phyloP scores from a whole-genome alignment of 1,284 basidiomycete species.

The Stereum hirsutum region DNA sequence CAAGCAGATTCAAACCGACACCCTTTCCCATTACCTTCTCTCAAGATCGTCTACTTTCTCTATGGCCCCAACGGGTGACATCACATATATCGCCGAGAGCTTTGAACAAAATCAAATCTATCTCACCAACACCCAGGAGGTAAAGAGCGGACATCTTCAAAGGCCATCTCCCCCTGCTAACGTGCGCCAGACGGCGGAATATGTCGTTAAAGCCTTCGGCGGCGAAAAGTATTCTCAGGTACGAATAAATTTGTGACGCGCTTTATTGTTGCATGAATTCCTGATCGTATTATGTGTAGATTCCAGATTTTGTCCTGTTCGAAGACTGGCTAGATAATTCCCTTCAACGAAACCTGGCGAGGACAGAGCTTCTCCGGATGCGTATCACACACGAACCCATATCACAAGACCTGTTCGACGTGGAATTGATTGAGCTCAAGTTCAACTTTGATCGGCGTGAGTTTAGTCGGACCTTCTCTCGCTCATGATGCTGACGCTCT shows the following conservation, averaged over 20 bases:
- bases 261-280: background rate
- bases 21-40: slow-evolving; percentile 72
- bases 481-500: slow-evolving; percentile 5
- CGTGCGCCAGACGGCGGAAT: slow-evolving; percentile 59
- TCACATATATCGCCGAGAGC: slow-evolving; percentile 64
- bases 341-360: slow-evolving; percentile 68
- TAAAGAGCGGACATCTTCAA: slow-evolving; percentile 18
- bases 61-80: slow-evolving; percentile 57
- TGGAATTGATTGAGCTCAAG: slow-evolving; percentile 76
- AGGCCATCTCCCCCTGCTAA: slow-evolving; percentile 7
- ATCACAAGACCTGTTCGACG: slow-evolving; percentile 58
- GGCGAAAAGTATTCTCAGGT: slow-evolving; percentile 76
- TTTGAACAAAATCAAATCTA: slow-evolving; percentile 74
- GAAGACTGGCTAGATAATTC: slow-evolving; percentile 74
- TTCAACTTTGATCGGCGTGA: slow-evolving; percentile 73
- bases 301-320: slow-evolving; percentile 74
- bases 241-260: slow-evolving; percentile 5
- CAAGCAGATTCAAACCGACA: slow-evolving; percentile 81
- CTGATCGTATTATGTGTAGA: slow-evolving; percentile 40
- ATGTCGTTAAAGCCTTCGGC: slow-evolving; percentile 66
- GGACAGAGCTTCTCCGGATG: slow-evolving; percentile 77
- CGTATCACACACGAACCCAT: slow-evolving; percentile 66
- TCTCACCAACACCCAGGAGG: slow-evolving; percentile 67
- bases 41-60: slow-evolving; percentile 77
- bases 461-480: slow-evolving; percentile 16